Base-by-base conservation (phyloP, 2,329 filamentous ascomycete genomes). In the Pyricularia grisea region DNA sequence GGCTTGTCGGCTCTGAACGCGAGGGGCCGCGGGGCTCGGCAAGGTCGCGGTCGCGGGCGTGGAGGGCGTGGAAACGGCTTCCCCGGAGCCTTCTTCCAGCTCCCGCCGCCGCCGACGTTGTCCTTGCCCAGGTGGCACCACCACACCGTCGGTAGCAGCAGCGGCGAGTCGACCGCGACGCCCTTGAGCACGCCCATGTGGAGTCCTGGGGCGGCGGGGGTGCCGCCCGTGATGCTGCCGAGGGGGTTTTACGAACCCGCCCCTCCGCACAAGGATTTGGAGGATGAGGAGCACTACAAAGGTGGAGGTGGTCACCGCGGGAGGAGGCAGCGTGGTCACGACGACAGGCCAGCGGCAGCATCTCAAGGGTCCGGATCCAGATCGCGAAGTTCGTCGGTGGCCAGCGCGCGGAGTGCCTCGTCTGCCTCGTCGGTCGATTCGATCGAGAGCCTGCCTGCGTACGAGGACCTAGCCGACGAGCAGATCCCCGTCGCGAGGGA, bases 381-480 rank as follows among this genome's bases (percentile, higher is more conserved):
- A 25, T 68, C 27, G 20, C 27, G 30, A 50, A 68, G 50, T 69
- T 72, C 70, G 5, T 67, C 70, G 2, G 80, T 77, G 0, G 80
- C 78, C 0, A 76, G 76, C 0, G 72, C 73, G 0, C 80, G 79
- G 0, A 80, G 78, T 0, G 72, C 71, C 0, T 78, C 77, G 0
- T 79, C 78, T 0, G 76, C 76, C 9, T 76, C 74, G 25, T 80
- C 78, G 1, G 76, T 72, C 3, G 80, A 76, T 0, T 84, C 83
- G 2, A 76, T 87, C 68, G 85, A 82, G 50, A 87, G 84, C 2
- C 82, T 88, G 0, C 84, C 85, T 0, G 81, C 84, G 68, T 83
- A 83, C 73, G 83, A 87, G 69, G 80, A 84, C 61, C 77, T 88
- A 2, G 75, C 75, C 14, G 81, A 82, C 68, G 73, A 77, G 23